Evolutionary conservation across 495 filamentous ascomycete species (phyloP).

Genomic region (Hyaloscypha hepaticicola): DNA sequence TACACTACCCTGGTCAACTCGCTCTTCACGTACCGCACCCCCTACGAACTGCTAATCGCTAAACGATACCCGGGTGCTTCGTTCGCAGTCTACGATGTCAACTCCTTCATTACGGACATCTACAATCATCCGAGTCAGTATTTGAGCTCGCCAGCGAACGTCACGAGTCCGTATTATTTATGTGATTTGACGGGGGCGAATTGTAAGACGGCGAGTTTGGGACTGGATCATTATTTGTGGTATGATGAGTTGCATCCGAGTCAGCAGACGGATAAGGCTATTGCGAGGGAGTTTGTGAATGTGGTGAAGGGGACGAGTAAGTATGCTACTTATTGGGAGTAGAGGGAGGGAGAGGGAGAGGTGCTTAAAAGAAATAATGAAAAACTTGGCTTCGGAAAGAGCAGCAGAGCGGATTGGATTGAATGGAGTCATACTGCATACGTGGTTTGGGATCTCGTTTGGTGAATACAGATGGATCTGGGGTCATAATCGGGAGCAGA

Average conservation of each 20-base stretch:
- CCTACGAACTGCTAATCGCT: slow-evolving; percentile 51
- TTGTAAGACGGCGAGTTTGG: slow-evolving; percentile 28
- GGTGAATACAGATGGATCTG: too few species aligned
- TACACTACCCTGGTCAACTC: slow-evolving; percentile 59
- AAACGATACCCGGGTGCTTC: slow-evolving; percentile 58
- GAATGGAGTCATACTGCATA: too few species aligned
- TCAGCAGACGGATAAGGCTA: slow-evolving; percentile 51
- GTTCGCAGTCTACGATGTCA: slow-evolving; percentile 63
- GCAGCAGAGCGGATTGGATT: neutral
- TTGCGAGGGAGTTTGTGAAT: slow-evolving; percentile 61
- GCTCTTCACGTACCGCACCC: slow-evolving; percentile 59
- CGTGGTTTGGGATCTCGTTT: too few species aligned
- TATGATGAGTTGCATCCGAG: slow-evolving; percentile 68
- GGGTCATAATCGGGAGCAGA: too few species aligned
- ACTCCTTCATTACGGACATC: slow-evolving; percentile 63
- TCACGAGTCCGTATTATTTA: slow-evolving; percentile 53
- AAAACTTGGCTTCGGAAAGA: neutral
- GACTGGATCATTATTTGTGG: slow-evolving; percentile 45
- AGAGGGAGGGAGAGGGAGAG: neutral
- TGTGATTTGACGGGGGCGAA: slow-evolving; percentile 43
- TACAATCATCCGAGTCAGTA: slow-evolving; percentile 56
- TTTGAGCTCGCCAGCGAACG: slow-evolving; percentile 62
- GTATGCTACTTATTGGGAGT: slow-evolving; percentile 55
- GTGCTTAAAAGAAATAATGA: neutral
- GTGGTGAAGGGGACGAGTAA: slow-evolving; percentile 55